Base-by-base conservation (phyloP, 2,329 filamentous ascomycete species). In the Hypoxylon sp. region DNA sequence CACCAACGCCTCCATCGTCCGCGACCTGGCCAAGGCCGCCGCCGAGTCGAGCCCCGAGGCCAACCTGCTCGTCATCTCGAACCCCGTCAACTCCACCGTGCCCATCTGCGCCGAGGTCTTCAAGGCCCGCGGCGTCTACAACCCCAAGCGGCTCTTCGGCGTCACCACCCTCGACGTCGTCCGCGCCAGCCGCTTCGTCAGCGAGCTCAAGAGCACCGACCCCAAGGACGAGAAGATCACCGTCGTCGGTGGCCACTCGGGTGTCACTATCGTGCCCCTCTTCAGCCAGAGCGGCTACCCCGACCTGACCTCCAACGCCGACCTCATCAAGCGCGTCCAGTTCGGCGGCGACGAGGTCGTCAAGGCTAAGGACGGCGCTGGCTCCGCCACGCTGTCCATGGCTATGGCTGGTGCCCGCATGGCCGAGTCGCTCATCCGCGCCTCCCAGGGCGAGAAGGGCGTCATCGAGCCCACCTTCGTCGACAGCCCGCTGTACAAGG, bases 81-180 rank as follows among this genome's bases (percentile, higher is more conserved):
- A 99, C 88, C 95, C 95, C 63, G 93, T 99, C 83, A 99, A 99
- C 92, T 97, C 92, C 72, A 99, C 95, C 75, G 95, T 99, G 73
- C 95, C 95, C 77, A 99, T 99, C 81, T 89, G 88, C 76, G 89
- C 92, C 76, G 95, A 98, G 87, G 88, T 98, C 77, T 96, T 93
- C 91, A 98, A 98, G 89, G 81, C 86, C 77, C 85, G 82, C 72
- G 92, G 92, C 70, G 94, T 98, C 83, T 99, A 97, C 89, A 94
- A 99, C 88, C 93, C 95, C 79, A 96, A 96, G 89, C 91, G 91
- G 75, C 91, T 99, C 72, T 99, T 99, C 82, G 95, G 95, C 84
- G 95, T 99, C 76, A 99, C 95, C 81, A 98, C 95, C 74, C 92
- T 99, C 74, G 95, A 99, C 74, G 93, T 98, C 67, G 95, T 99